These are phyloP conservation scores for Pseudopithomyces chartarum DNA, from an alignment of 2,329 filamentous ascomycete species.

Conservation along the genomic window DNA sequence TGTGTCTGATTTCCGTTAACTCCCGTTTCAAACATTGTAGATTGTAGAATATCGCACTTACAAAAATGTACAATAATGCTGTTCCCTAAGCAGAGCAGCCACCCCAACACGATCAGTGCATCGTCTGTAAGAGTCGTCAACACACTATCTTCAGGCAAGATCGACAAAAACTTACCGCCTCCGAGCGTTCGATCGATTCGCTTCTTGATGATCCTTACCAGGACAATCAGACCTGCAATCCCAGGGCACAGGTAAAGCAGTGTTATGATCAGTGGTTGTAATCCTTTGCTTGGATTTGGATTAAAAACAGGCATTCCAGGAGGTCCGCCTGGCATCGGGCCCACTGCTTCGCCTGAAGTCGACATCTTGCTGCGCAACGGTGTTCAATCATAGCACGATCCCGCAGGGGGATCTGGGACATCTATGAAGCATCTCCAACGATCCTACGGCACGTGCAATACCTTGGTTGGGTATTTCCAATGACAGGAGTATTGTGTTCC, in stretches of 20 bases:
- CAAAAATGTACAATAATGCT: conserved; percentile 22
- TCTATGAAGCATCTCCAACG: not conserved
- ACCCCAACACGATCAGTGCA: conserved; percentile 15
- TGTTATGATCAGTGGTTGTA: conserved; percentile 20
- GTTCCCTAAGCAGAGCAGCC: conserved; percentile 14
- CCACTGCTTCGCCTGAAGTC: not conserved
- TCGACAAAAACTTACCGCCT: conserved; percentile 15
- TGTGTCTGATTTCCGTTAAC: conserved; percentile 9
- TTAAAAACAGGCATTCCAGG: not conserved
- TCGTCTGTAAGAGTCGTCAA: conserved; percentile 13
- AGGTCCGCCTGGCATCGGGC: not conserved
- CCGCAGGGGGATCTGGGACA: not conserved
- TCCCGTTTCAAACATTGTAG: not conserved
- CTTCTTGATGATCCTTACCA: conserved; percentile 21
- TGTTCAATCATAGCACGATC: not conserved
- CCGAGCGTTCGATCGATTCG: conserved; percentile 17
- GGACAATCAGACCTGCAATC: conserved; percentile 15
- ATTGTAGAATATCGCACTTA: conserved; percentile 8
- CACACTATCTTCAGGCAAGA: not conserved
- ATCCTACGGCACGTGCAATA: not conserved
- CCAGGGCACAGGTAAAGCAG: conserved; percentile 18
- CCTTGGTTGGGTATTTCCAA: not conserved
- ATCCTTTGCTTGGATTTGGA: conserved; percentile 12
- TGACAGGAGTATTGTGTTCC: not conserved
- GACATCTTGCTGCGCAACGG: not conserved